Evolutionary conservation across 1,284 basidiomycete species (phyloP).

Genomic region (Cryptococcus depauperatus): DNA sequence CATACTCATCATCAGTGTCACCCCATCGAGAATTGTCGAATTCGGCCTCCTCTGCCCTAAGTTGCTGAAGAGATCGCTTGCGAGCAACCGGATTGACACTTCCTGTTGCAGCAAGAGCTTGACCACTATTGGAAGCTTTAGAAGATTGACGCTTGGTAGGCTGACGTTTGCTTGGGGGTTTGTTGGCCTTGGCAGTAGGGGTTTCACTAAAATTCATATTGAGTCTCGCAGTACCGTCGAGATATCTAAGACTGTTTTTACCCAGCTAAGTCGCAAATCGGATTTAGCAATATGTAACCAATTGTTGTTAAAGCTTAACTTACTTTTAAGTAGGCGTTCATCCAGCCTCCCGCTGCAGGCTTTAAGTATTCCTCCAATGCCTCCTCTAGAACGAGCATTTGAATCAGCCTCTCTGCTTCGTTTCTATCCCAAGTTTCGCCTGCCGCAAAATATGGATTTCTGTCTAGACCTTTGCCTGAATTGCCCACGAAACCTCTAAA

Average conservation of each 20-base stretch:
- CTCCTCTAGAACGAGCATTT: conserved; percentile 37
- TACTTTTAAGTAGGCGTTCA: conserved; percentile 41
- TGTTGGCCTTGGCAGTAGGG: conserved; percentile 12
- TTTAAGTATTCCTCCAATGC: conserved; percentile 32
- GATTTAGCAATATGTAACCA: no score
- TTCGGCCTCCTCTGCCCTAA: conserved; percentile 22
- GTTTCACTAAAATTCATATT: conserved; percentile 30
- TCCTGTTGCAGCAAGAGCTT: not conserved
- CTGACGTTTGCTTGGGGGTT: conserved; percentile 6
- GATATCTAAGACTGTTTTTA: conserved; percentile 13
- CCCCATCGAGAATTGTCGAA: conserved; percentile 37
- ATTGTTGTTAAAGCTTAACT: conserved; percentile 14
- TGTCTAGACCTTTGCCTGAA: conserved; percentile 25
- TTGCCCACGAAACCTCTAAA: conserved; percentile 35
- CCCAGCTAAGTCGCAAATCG: conserved; percentile 26
- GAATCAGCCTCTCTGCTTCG: conserved; percentile 40
- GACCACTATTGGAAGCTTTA: not conserved
- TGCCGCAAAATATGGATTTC: conserved; percentile 30
- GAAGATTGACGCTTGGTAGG: conserved; percentile 1
- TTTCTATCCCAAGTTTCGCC: conserved; percentile 34
- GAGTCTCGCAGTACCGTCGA: conserved; percentile 25
- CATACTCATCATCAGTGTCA: conserved; percentile 21
- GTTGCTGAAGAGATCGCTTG: conserved; percentile 27
- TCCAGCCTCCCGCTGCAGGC: conserved; percentile 36
- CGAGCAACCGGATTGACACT: conserved; percentile 21